Conservation (phyloP, 2,329 filamentous ascomycete species). For the Fusarium duplospermum region DNA sequence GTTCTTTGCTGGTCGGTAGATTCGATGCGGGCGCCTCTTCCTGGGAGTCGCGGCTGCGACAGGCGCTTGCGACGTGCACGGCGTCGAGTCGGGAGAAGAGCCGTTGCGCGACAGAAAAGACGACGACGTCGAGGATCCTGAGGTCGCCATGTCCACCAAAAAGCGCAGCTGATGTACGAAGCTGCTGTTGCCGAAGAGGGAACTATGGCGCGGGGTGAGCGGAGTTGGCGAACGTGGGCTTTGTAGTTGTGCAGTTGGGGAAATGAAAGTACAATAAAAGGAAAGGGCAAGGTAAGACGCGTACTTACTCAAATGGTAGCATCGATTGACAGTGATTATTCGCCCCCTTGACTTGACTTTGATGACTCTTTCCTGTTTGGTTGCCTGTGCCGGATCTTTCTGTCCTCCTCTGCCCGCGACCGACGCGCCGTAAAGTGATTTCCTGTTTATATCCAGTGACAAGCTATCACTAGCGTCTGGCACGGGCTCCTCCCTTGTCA, state of each 20-base stretch:
- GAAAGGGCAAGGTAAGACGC: not conserved
- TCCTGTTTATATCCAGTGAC: constrained; percentile 42
- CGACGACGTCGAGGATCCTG: constrained; percentile 19
- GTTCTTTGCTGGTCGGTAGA: constrained; percentile 56
- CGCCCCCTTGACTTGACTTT: not conserved
- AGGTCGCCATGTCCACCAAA: constrained; percentile 45
- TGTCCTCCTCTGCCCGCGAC: constrained; percentile 30
- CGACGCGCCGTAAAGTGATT: constrained; percentile 40
- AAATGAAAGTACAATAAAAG: not conserved
- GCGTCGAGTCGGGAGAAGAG: constrained; percentile 36
- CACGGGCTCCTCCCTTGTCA: constrained; percentile 43
- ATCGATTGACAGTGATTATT: constrained; percentile 28
- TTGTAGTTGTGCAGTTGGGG: constrained; percentile 8
- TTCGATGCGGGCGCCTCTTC: constrained; percentile 45
- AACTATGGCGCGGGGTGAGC: constrained; percentile 32
- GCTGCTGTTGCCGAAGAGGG: constrained; percentile 43
- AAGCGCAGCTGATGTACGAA: constrained; percentile 46
- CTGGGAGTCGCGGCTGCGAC: constrained; percentile 24
- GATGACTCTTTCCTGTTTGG: constrained; percentile 33
- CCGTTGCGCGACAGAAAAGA: constrained; percentile 22
- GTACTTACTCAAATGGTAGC: constrained; percentile 47
- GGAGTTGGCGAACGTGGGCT: not conserved
- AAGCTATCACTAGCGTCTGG: constrained; percentile 43
- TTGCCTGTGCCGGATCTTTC: constrained; percentile 31
- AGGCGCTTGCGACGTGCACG: constrained; percentile 42